Evolutionary conservation across 192 early-diverging fungal species (phyloP).

Genomic region (Coemansia javaensis): DNA sequence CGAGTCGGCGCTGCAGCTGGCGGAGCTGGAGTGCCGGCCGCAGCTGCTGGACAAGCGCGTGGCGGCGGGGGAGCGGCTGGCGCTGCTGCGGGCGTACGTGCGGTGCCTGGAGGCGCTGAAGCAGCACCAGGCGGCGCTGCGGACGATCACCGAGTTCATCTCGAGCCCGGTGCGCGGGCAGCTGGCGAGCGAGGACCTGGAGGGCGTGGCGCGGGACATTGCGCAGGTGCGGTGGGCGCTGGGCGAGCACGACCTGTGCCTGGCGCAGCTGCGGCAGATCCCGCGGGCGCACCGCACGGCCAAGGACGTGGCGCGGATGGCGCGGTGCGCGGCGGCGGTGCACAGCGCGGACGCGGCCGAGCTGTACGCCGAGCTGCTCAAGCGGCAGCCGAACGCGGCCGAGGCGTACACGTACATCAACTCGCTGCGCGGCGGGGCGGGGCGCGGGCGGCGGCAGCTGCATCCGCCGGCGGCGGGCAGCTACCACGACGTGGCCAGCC

Average conservation of each 20-base stretch:
- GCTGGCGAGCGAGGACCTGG: constrained; percentile 17
- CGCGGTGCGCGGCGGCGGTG: constrained; percentile 22
- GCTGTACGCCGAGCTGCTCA: constrained; percentile 21
- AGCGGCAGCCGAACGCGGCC: constrained; percentile 25
- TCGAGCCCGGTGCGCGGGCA: constrained; percentile 11
- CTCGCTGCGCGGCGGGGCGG: neutral
- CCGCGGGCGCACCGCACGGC: constrained; percentile 22
- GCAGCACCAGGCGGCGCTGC: constrained; percentile 23
- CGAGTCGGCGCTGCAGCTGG: constrained; percentile 37
- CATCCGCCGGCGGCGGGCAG: constrained; percentile 5
- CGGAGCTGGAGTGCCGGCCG: constrained; percentile 39
- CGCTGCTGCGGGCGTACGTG: constrained; percentile 14
- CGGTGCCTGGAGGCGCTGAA: constrained; percentile 8
- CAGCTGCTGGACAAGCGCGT: constrained; percentile 2
- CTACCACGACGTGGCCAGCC: constrained; percentile 21
- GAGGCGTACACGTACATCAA: constrained; percentile 23
- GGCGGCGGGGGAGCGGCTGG: constrained; percentile 14
- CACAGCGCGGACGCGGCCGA: constrained; percentile 23
- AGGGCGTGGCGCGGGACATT: constrained; percentile 32
- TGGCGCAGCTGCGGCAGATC: constrained; percentile 46
- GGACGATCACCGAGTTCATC: constrained; percentile 31
- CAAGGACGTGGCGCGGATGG: constrained; percentile 34
- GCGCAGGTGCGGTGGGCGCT: constrained; percentile 32
- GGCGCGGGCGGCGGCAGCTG: neutral
- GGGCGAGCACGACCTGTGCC: constrained; percentile 36